Conservation (phyloP, 345 rosid genomes). For the Anacardium occidentale region DNA sequence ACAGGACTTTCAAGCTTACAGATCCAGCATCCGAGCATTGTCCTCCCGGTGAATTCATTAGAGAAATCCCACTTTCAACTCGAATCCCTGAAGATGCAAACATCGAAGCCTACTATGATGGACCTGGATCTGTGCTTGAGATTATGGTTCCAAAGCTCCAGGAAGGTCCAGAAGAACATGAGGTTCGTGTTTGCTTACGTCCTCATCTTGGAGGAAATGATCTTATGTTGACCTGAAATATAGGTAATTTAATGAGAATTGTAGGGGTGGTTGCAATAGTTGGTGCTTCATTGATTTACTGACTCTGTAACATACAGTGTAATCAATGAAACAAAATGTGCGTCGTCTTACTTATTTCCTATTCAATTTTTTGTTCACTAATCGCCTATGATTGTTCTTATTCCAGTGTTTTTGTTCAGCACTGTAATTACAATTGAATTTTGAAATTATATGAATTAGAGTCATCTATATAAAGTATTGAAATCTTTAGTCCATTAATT, state of each 20-base stretch:
- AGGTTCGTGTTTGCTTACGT: constrained; percentile 89
- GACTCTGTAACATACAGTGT: constrained; percentile 31
- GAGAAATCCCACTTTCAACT: constrained; percentile 81
- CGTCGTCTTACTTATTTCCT: constrained; percentile 10
- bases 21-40: constrained; percentile 95
- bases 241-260: background rate
- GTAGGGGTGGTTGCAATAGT: constrained; percentile 21
- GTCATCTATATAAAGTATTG: background rate
- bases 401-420: constrained; percentile 14
- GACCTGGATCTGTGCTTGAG: constrained; percentile 88
- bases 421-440: constrained; percentile 21
- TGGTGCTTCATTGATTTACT: constrained; percentile 32
- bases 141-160: constrained; percentile 88
- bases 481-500: background rate
- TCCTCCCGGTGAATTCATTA: constrained; percentile 93
- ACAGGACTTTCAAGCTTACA: constrained; percentile 86
- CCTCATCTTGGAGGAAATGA: constrained; percentile 69
- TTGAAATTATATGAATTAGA: constrained; percentile 11
- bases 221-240: constrained; percentile 67
- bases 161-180: constrained; percentile 90
- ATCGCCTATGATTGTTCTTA: constrained; percentile 16
- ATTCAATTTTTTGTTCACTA: constrained; percentile 18
- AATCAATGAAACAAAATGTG: constrained; percentile 28
- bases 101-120: constrained; percentile 87
- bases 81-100: constrained; percentile 95